Percentiles rank a stretch among this genome's conserved stretches.
Conservation (phyloP, 768 basidiomycete genomes). For the Lentinula guzmanii region DNA sequence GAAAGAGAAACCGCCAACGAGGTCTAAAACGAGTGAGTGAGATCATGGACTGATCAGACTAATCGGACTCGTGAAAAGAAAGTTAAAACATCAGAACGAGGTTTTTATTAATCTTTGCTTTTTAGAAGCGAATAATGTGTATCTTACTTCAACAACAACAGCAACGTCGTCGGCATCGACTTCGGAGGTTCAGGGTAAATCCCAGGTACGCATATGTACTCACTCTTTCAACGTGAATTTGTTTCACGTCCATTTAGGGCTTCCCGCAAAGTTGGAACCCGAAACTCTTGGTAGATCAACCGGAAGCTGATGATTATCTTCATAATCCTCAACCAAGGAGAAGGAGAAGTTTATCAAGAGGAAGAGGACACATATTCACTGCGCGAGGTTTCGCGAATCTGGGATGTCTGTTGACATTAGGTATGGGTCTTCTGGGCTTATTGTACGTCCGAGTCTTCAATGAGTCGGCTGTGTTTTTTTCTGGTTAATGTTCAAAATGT, state of each 20-base stretch:
- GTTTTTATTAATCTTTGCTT: too few species aligned
- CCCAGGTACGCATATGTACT: background rate
- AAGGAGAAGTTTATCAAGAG: conserved; percentile 29
- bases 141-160: too few species aligned
- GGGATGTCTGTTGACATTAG: conserved; percentile 34
- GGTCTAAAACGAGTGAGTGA: too few species aligned
- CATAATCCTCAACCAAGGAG: conserved; percentile 13
- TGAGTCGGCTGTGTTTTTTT: conserved; percentile 1
- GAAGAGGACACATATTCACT: conserved; percentile 34
- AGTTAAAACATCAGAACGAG: too few species aligned
- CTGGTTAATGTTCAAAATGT: background rate
- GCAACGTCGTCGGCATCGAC: too few species aligned
- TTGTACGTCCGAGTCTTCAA: conserved; percentile 26
- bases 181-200: background rate
- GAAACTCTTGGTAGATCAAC: background rate
- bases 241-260: background rate
- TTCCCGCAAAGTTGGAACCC: background rate
- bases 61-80: too few species aligned
- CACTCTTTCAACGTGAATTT: background rate
- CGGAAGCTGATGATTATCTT: conserved; percentile 7
- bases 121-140: too few species aligned
- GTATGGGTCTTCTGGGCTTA: conserved; percentile 24
- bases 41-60: too few species aligned
- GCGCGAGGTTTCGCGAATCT: conserved; percentile 43
- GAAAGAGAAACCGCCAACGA: too few species aligned